Evolutionary conservation across 495 filamentous ascomycete species (phyloP).

Genomic region (Talaromyces nanjingensis): DNA sequence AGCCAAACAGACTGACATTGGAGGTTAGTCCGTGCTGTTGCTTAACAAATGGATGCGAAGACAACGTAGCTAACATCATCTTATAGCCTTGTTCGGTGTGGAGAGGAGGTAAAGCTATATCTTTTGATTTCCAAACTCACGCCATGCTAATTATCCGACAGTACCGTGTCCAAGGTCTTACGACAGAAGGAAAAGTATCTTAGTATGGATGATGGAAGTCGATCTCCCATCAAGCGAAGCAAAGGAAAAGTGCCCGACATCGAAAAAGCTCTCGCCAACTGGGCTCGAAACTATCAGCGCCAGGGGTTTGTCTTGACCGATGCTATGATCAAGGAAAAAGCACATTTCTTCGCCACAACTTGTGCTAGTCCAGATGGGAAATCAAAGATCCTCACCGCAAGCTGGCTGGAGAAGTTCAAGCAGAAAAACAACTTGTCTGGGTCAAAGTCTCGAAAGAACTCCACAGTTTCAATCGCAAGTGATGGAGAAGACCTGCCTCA

Average conservation of each 20-base stretch:
- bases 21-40: slow-evolving; percentile 50
- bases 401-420: slow-evolving; percentile 96
- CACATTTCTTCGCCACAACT: slow-evolving; percentile 74
- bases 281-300: slow-evolving; percentile 73
- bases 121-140: neutral
- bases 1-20: slow-evolving; percentile 98
- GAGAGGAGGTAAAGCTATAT: slow-evolving; percentile 76
- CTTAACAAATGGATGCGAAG: neutral
- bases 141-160: slow-evolving; percentile 27
- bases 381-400: slow-evolving; percentile 63
- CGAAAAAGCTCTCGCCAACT: slow-evolving; percentile 87
- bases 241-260: slow-evolving; percentile 95
- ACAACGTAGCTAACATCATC: neutral
- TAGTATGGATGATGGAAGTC: slow-evolving; percentile 74
- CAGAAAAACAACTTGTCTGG: slow-evolving; percentile 74
- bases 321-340: slow-evolving; percentile 80
- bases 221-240: slow-evolving; percentile 78
- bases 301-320: slow-evolving; percentile 73
- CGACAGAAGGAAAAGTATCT: slow-evolving; percentile 97
- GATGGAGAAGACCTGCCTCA: slow-evolving; percentile 31
- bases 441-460: slow-evolving; percentile 62
- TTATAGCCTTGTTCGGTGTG: slow-evolving; percentile 81
- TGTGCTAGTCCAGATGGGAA: slow-evolving; percentile 70
- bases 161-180: slow-evolving; percentile 96
- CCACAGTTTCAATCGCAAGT: slow-evolving; percentile 50